These are phyloP conservation scores for Adansonia madagascariensis DNA, from an alignment of 441 rosid genomes.

Conservation along the genomic window DNA sequence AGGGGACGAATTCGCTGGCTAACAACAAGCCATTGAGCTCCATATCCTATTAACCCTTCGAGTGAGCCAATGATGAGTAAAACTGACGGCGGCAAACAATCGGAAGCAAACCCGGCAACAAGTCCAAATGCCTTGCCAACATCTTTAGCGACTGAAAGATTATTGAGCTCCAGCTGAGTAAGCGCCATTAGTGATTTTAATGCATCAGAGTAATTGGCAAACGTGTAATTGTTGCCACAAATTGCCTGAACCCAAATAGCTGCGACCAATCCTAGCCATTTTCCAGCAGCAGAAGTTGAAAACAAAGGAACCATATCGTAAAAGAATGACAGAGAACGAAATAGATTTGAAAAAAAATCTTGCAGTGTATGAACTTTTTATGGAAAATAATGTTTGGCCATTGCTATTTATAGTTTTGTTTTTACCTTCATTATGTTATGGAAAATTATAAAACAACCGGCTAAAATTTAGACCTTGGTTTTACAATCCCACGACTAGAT, in stretches of 20 bases:
- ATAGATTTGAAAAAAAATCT: background rate
- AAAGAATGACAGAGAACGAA: background rate
- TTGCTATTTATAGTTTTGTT: slow-evolving; percentile 25
- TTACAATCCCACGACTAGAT: slow-evolving; percentile 22
- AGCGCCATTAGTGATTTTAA: slow-evolving; percentile 56
- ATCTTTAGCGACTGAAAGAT: slow-evolving; percentile 64
- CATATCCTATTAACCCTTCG: slow-evolving; percentile 58
- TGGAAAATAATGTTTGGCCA: background rate
- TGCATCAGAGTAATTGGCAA: slow-evolving; percentile 55
- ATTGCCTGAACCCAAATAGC: slow-evolving; percentile 35
- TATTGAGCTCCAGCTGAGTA: slow-evolving; percentile 51
- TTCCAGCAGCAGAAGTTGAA: slow-evolving; percentile 27
- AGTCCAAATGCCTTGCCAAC: slow-evolving; percentile 64
- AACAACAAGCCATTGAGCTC: slow-evolving; percentile 63
- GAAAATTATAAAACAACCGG: background rate
- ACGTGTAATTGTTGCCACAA: slow-evolving; percentile 61
- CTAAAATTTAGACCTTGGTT: slow-evolving; percentile 21
- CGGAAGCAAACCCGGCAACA: slow-evolving; percentile 61
- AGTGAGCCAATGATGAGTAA: slow-evolving; percentile 55
- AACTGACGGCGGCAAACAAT: slow-evolving; percentile 45
- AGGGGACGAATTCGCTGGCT: slow-evolving; percentile 48
- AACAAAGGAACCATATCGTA: slow-evolving; percentile 24
- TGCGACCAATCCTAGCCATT: slow-evolving; percentile 58
- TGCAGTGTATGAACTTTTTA: background rate
- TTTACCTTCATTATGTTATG: background rate